Base-by-base conservation (phyloP, 345 rosid genomes). In the Syzygium oleosum region DNA sequence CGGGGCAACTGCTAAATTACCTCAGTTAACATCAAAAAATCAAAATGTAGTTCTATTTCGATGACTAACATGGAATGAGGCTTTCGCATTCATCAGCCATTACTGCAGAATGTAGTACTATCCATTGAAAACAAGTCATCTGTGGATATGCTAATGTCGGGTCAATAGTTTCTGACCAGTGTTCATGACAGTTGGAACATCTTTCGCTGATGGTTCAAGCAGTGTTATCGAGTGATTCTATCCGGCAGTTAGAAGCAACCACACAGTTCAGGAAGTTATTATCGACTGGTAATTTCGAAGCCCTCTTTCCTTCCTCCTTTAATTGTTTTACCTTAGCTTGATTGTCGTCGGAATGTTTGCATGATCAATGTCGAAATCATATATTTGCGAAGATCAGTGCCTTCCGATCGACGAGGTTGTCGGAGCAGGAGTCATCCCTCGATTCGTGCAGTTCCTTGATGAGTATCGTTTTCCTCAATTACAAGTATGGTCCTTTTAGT, bases 331-430 rank as follows among this genome's bases (percentile, higher is more conserved):
- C 34, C 52, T 27, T 84, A 27, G 58, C 38, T 27, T 16, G 38
- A 84, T n/a, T 5, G 27, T 29, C 13, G 3, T 52, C 31, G 27
- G 61, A 84, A 84, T 52, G 46, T 73, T 73, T 19, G 80, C 80
- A 73, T 73, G 25, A 54, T 68, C 17, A 29, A 65, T 31, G 51
- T 25, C 1, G 17, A 51, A 43, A 41, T 15, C 58, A 6, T 61
- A 22, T 65, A 51, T 65, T 12, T 25, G 41, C 6, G 86, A 88
- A 95, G 97, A 92, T 90, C 94, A 94, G 27, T 90, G 95, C 87
- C 98, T 94, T 90, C 98, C 94, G 6, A 96, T 96, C 84, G 94
- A 96, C 77, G 96, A 95, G 90, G 96, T 96, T 68, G 93, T 96
- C 85, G 90, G 91, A 90, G 95, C 93, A 51, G 95, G 95, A 84